phyloP scores from a whole-genome alignment of 1,284 basidiomycete species.

The Puccinia coronata region DNA sequence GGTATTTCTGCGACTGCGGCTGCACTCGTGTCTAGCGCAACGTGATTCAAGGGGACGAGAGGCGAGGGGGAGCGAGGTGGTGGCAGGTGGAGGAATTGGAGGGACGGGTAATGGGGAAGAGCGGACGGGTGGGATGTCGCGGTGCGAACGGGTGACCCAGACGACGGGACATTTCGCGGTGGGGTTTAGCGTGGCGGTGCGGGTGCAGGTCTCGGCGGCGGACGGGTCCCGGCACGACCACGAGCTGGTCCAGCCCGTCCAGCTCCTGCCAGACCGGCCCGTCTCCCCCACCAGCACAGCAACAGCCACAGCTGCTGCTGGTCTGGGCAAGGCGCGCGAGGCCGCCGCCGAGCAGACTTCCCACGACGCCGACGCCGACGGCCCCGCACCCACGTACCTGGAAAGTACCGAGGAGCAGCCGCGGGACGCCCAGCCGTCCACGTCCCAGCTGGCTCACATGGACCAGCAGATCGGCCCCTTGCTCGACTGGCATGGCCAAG shows the following conservation, averaged over 20 bases:
- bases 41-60: not conserved
- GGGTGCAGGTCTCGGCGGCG: slow-evolving; percentile 15
- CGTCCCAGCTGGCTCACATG: not conserved
- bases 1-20: slow-evolving; percentile 31
- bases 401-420: slow-evolving; percentile 24
- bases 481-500: not conserved
- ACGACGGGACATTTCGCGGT: slow-evolving; percentile 29
- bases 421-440: not conserved
- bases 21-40: slow-evolving; percentile 6
- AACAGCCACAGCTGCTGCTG: too few species aligned
- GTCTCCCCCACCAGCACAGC: not conserved
- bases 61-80: not conserved
- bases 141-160: slow-evolving; percentile 34
- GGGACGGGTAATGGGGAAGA: too few species aligned
- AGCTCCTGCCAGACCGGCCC: slow-evolving; percentile 28
- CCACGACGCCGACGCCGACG: too few species aligned
- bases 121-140: not conserved
- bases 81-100: too few species aligned
- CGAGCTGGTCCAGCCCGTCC: not conserved
- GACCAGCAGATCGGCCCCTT: not conserved
- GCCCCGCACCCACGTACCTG: slow-evolving; percentile 35
- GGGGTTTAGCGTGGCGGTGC: slow-evolving; percentile 17
- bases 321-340: slow-evolving; percentile 30
- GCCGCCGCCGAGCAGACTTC: slow-evolving; percentile 29
- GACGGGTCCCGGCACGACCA: slow-evolving; percentile 26